These are phyloP conservation scores for Candida pseudofarinosa DNA, from an alignment of 805 yeast species.

Conservation along the genomic window DNA sequence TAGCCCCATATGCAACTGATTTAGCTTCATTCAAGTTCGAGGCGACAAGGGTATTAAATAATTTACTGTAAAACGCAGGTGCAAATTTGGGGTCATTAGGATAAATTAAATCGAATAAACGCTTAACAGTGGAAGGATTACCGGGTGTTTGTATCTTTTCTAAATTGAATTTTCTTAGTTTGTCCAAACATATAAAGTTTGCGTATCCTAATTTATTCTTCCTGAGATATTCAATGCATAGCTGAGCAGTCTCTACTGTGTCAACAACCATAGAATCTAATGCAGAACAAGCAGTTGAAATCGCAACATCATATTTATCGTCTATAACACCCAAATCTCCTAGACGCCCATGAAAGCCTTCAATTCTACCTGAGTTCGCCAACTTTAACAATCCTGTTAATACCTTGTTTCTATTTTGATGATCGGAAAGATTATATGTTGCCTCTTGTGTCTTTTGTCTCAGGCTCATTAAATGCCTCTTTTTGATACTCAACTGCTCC, in stretches of 20 bases:
- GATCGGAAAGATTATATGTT: slow-evolving; percentile 48
- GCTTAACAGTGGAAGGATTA: slow-evolving; percentile 56
- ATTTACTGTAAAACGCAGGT: slow-evolving; percentile 85
- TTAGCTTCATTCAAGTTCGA: slow-evolving; percentile 74
- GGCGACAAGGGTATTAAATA: slow-evolving; percentile 87
- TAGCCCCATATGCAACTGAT: slow-evolving; percentile 77
- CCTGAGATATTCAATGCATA: slow-evolving; percentile 73
- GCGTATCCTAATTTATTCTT: slow-evolving; percentile 85
- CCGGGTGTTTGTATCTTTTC: slow-evolving; percentile 64
- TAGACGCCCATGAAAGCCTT: slow-evolving; percentile 83
- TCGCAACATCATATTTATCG: slow-evolving; percentile 83
- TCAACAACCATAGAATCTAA: slow-evolving; percentile 93
- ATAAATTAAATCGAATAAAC: slow-evolving; percentile 78
- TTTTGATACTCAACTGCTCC: slow-evolving; percentile 48
- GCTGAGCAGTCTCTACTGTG: slow-evolving; percentile 55
- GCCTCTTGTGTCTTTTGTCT: slow-evolving; percentile 71
- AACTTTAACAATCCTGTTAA: slow-evolving; percentile 63
- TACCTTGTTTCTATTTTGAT: slow-evolving; percentile 70
- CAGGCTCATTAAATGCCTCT: slow-evolving; percentile 45
- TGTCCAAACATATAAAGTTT: slow-evolving; percentile 74
- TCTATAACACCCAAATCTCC: slow-evolving; percentile 94
- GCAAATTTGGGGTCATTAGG: slow-evolving; percentile 65
- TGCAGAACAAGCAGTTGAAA: slow-evolving; percentile 91
- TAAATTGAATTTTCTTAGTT: slow-evolving; percentile 61
- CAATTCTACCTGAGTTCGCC: slow-evolving; percentile 74